Percentiles rank a stretch among this genome's conserved stretches.
Evolutionary conservation across 441 rosid species (phyloP).

Genomic region (Raphanus hybrid): DNA sequence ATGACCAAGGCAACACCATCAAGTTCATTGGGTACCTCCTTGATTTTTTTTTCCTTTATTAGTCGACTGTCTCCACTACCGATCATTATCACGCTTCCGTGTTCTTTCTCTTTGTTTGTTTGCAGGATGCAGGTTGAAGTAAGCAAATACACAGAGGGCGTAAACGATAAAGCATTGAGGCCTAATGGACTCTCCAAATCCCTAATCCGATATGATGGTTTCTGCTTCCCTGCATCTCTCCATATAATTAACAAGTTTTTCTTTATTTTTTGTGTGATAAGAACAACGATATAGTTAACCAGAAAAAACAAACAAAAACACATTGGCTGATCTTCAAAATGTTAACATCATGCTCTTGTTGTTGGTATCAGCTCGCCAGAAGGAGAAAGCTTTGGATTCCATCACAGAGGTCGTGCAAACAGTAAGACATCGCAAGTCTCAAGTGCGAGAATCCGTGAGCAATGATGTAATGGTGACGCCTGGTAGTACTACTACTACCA

Average conservation of each 20-base stretch:
- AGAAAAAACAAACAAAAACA: too few relatives aligned
- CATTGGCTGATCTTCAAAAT: not conserved
- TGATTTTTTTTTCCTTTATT: not conserved
- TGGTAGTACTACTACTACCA: constrained; percentile 29
- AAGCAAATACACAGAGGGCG: constrained; percentile 94
- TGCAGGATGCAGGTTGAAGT: constrained; percentile 99
- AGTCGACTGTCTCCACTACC: constrained; percentile 15
- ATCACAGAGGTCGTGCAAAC: constrained; percentile 91
- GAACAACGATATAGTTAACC: too few relatives aligned
- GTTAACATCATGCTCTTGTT: constrained; percentile 27
- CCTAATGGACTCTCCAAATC: constrained; percentile 92
- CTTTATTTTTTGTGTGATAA: not conserved
- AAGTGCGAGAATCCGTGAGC: constrained; percentile 44
- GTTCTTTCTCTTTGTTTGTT: too few relatives aligned
- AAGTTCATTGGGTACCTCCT: constrained; percentile 83
- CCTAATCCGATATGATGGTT: constrained; percentile 92
- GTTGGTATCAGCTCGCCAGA: constrained; percentile 73
- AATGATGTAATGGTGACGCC: constrained; percentile 36
- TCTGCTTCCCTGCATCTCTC: constrained; percentile 27
- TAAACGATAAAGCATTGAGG: constrained; percentile 73
- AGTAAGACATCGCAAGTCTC: constrained; percentile 62
- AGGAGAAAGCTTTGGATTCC: constrained; percentile 74
- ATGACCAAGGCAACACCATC: constrained; percentile 75
- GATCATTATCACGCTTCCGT: too few relatives aligned
- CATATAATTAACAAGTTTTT: too few relatives aligned